These are phyloP conservation scores for Populus hybrid DNA, from an alignment of 441 rosid species.

Conservation along the genomic window DNA sequence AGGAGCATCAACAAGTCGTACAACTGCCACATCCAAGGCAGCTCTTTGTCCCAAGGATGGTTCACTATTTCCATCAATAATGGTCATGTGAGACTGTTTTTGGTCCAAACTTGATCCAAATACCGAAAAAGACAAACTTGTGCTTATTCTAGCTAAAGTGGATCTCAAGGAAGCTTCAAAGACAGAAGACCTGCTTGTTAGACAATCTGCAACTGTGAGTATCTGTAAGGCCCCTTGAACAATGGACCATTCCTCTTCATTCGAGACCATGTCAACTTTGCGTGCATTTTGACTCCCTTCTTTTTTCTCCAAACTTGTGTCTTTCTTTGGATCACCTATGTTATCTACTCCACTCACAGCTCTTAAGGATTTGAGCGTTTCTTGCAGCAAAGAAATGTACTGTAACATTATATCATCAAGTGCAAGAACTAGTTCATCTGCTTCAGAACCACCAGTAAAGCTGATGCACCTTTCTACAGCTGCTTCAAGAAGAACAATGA, in stretches of 20 bases:
- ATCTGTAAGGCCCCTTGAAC: constrained; percentile 97
- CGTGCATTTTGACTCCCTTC: constrained; percentile 60
- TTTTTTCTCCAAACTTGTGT: constrained; percentile 65
- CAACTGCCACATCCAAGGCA: constrained; percentile 86
- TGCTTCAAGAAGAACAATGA: constrained; percentile 89
- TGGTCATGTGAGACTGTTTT: constrained; percentile 49
- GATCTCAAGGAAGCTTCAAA: constrained; percentile 96
- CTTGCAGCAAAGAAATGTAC: constrained; percentile 87
- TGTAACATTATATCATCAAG: constrained; percentile 89
- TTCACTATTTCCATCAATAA: constrained; percentile 53
- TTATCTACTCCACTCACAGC: constrained; percentile 88
- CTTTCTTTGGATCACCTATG: constrained; percentile 63
- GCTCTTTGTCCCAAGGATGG: constrained; percentile 70
- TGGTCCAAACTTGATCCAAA: constrained; percentile 79
- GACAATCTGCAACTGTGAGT: constrained; percentile 94
- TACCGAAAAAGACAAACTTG: constrained; percentile 72
- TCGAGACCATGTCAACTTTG: constrained; percentile 66
- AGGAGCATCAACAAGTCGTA: constrained; percentile 82
- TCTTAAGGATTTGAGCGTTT: constrained; percentile 91
- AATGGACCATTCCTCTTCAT: constrained; percentile 99
- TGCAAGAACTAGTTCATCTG: constrained; percentile 90
- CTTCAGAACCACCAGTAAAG: constrained; percentile 98
- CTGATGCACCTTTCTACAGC: constrained; percentile 92
- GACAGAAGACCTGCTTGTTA: constrained; percentile 90
- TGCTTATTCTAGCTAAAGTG: constrained; percentile 84